Conservation (phyloP, 768 basidiomycete genomes). For the Pleurotus cornucopiae region DNA sequence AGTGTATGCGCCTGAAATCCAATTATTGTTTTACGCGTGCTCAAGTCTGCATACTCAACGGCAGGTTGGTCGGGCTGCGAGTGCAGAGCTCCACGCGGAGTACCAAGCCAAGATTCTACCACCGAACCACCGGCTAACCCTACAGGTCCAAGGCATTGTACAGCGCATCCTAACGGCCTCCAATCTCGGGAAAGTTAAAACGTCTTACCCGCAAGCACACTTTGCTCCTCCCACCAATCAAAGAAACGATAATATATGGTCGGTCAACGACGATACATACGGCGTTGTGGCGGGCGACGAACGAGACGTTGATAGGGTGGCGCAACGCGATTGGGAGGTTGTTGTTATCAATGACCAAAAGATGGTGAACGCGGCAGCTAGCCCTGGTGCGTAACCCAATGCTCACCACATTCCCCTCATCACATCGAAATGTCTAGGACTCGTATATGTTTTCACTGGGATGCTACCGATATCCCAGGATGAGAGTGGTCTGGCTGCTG, state of each 20-base stretch:
- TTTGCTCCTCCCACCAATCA: constrained; percentile 10
- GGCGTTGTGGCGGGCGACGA: constrained; percentile 13
- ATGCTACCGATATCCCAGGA: constrained; percentile 75
- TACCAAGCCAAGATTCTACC: constrained; percentile 58
- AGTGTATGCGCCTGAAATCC: constrained; percentile 30
- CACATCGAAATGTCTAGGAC: constrained; percentile 32
- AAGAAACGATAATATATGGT: constrained; percentile 24
- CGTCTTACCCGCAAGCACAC: constrained; percentile 12
- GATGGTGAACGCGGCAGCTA: constrained; percentile 74
- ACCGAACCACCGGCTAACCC: constrained; percentile 56
- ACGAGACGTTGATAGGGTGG: constrained; percentile 21
- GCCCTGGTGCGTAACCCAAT: constrained; percentile 45
- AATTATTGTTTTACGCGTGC: neutral
- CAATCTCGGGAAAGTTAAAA: constrained; percentile 61
- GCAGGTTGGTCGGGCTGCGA: constrained; percentile 38
- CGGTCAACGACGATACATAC: constrained; percentile 26
- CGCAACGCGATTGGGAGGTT: constrained; percentile 55
- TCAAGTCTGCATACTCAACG: neutral
- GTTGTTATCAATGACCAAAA: constrained; percentile 73
- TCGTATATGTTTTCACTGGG: constrained; percentile 86
- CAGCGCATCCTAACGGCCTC: constrained; percentile 65
- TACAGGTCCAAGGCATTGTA: constrained; percentile 68
- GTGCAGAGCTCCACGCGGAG: constrained; percentile 45
- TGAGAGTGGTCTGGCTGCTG: constrained; percentile 79
- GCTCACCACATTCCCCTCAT: neutral